A percentile compares a stretch with the other conserved stretches of the same genome.
These are phyloP conservation scores for Cyamopsis tetragonoloba DNA, from an alignment of 306 rosid species.

Conservation along the genomic window DNA sequence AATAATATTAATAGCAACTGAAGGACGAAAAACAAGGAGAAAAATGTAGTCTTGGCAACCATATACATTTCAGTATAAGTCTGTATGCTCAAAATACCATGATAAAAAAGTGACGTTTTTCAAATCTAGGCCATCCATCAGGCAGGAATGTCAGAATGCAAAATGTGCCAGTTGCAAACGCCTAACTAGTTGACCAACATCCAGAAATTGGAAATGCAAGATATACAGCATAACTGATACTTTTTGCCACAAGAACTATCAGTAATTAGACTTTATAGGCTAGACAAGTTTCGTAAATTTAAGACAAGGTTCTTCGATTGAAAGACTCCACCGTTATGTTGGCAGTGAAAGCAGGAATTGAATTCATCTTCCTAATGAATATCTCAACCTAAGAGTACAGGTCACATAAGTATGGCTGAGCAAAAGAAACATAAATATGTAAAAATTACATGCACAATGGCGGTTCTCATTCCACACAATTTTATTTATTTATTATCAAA, in stretches of 20 bases:
- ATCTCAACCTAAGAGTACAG: conserved; percentile 73
- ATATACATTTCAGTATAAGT: background rate
- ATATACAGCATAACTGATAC: conserved; percentile 13
- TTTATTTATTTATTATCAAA: background rate
- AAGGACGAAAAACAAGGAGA: background rate
- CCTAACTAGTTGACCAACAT: conserved; percentile 6
- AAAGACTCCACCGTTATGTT: conserved; percentile 96
- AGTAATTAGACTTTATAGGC: background rate
- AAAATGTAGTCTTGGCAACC: background rate
- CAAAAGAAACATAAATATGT: conserved; percentile 4
- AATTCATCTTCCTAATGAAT: conserved; percentile 79
- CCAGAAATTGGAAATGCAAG: conserved; percentile 1
- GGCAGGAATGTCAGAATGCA: background rate
- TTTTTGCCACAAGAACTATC: conserved; percentile 20
- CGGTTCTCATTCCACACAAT: conserved; percentile 6
- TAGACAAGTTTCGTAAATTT: conserved; percentile 13
- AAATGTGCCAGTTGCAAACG: background rate
- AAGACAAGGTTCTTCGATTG: conserved; percentile 77
- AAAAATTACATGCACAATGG: conserved; percentile 4
- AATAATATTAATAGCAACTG: background rate
- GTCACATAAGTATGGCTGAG: background rate
- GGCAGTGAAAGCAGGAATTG: conserved; percentile 96
- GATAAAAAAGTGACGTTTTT: background rate
- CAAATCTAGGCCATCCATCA: conserved; percentile 6
- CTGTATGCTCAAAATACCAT: background rate